These are phyloP conservation scores for Inga leiocalycina DNA, from an alignment of 306 rosid genomes.

Conservation along the genomic window DNA sequence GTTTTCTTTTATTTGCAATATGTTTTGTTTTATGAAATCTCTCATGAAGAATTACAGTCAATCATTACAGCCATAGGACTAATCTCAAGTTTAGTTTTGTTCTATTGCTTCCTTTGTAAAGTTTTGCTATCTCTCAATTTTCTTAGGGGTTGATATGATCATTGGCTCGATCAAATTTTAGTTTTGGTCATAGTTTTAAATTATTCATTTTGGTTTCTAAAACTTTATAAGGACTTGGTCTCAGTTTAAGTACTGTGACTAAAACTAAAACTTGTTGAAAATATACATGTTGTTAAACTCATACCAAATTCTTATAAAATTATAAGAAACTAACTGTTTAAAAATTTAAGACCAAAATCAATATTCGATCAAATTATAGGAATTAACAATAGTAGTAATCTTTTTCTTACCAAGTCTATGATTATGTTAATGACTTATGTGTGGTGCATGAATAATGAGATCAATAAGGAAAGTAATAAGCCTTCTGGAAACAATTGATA, in stretches of 20 bases:
- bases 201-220: too few species aligned
- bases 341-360: too few species aligned
- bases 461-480: background rate
- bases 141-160: background rate
- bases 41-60: background rate
- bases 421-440: background rate
- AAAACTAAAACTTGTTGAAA: too few species aligned
- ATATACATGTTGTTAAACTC: too few species aligned
- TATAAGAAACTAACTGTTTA: too few species aligned
- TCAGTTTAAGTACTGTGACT: too few species aligned
- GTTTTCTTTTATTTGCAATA: background rate
- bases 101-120: background rate
- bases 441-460: background rate
- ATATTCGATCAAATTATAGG: too few species aligned
- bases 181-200: too few species aligned
- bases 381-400: too few species aligned
- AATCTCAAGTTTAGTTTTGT: background rate
- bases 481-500: background rate
- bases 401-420: background rate
- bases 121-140: background rate
- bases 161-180: too few species aligned
- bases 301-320: too few species aligned
- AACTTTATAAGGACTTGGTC: too few species aligned
- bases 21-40: background rate
- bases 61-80: background rate